A percentile compares a stretch with the other conserved stretches of the same genome.
phyloP scores from a whole-genome alignment of 805 yeast genomes.

The Saturnispora diversa region DNA sequence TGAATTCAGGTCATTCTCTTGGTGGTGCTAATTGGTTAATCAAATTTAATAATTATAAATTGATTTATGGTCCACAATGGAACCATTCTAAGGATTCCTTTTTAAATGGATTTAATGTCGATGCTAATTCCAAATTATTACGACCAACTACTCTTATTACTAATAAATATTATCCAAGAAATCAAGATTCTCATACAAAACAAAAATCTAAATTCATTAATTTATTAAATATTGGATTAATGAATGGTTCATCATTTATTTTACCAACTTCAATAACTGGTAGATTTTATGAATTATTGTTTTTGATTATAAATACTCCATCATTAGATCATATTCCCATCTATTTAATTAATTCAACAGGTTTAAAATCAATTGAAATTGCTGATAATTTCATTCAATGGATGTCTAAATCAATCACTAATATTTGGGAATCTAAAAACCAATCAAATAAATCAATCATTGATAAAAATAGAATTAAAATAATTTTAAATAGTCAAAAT shows the following conservation, averaged over 20 bases:
- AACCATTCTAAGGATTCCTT: slow-evolving; percentile 87
- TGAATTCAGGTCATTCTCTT: slow-evolving; percentile 83
- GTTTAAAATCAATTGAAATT: slow-evolving; percentile 66
- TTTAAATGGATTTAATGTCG: slow-evolving; percentile 54
- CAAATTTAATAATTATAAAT: slow-evolving; percentile 55
- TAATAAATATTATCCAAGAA: slow-evolving; percentile 53
- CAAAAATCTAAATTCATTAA: slow-evolving; percentile 58
- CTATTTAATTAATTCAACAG: slow-evolving; percentile 66
- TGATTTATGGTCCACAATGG: slow-evolving; percentile 91
- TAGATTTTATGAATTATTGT: slow-evolving; percentile 69
- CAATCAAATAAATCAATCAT: slow-evolving; percentile 59
- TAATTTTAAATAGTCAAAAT: slow-evolving; percentile 34
- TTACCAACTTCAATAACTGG: slow-evolving; percentile 79
- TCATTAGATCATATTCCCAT: slow-evolving; percentile 47
- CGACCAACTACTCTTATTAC: slow-evolving; percentile 83
- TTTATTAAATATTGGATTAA: slow-evolving; percentile 56
- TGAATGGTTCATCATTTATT: slow-evolving; percentile 71
- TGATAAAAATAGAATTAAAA: slow-evolving; percentile 50
- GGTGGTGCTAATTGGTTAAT: slow-evolving; percentile 92
- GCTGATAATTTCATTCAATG: slow-evolving; percentile 91
- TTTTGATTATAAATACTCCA: slow-evolving; percentile 23
- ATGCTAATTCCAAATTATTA: slow-evolving; percentile 47
- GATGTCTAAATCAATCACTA: slow-evolving; percentile 84
- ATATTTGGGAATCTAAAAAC: slow-evolving; percentile 71
- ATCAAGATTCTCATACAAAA: slow-evolving; percentile 50